Evolutionary conservation across 495 filamentous ascomycete species (phyloP).

Genomic region (Bathelium albidoporum): DNA sequence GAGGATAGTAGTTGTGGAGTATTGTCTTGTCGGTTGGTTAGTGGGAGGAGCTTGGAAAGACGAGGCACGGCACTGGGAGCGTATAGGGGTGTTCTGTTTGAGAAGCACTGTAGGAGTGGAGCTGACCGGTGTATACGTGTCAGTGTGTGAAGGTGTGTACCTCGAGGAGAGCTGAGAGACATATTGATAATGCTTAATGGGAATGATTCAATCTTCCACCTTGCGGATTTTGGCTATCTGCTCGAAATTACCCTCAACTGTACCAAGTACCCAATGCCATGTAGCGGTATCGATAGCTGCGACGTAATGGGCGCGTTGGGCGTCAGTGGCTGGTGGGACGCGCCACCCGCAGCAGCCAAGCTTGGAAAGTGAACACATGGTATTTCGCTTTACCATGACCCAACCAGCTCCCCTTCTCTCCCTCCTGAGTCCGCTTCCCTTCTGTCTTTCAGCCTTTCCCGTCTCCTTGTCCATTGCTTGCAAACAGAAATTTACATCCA

Average conservation of each 20-base stretch:
- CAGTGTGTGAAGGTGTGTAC: not conserved
- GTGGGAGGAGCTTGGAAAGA: not conserved
- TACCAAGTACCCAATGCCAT: too few relatives aligned
- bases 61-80: too few relatives aligned
- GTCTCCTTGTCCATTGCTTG: not conserved
- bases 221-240: not conserved
- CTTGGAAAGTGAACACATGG: slow-evolving; percentile 4
- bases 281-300: too few relatives aligned
- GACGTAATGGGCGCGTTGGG: not conserved
- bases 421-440: not conserved
- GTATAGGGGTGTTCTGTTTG: too few relatives aligned
- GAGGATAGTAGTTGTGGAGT: not conserved
- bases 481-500: not conserved
- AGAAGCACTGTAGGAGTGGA: not conserved
- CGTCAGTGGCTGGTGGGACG: not conserved
- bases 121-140: not conserved
- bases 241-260: too few relatives aligned
- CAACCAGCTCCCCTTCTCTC: not conserved
- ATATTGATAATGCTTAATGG: slow-evolving; percentile 3
- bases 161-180: not conserved
- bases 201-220: not conserved
- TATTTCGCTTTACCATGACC: not conserved
- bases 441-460: not conserved
- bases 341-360: not conserved
- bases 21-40: not conserved